Evolutionary conservation across 352 stramenopile genomes (phyloP).

Genomic region (Phytophthora sojae): DNA sequence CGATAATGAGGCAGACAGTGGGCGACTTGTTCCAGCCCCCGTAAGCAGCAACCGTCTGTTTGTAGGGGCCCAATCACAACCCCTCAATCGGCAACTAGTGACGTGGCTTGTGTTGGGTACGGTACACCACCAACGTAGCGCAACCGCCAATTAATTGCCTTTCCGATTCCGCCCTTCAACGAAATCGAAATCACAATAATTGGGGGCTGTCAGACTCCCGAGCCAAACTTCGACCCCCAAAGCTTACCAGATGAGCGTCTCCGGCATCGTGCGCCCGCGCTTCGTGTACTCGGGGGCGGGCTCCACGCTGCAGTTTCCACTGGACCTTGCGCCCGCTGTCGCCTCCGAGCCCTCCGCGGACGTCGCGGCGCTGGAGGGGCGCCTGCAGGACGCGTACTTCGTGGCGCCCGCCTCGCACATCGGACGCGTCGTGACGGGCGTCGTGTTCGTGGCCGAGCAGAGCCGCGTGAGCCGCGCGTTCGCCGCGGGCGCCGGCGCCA

Average conservation of each 20-base stretch:
- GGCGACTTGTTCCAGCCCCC: constrained; percentile 19
- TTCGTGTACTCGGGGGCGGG: constrained; percentile 62
- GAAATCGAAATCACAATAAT: not conserved
- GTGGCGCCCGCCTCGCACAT: constrained; percentile 79
- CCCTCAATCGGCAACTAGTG: constrained; percentile 53
- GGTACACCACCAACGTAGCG: not conserved
- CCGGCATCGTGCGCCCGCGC: constrained; percentile 45
- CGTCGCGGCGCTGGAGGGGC: constrained; percentile 2
- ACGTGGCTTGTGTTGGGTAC: constrained; percentile 38
- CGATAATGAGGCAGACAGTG: constrained; percentile 27
- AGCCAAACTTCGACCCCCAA: constrained; percentile 7
- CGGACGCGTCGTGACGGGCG: constrained; percentile 83
- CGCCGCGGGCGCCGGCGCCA: constrained; percentile 10
- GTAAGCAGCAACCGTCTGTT: constrained; percentile 39
- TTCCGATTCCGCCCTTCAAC: not conserved
- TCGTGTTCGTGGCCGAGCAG: constrained; percentile 74
- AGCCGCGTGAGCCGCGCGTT: constrained; percentile 44
- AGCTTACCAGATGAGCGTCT: constrained; percentile 34
- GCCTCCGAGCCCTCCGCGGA: constrained; percentile 9
- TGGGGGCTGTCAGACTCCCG: constrained; percentile 9
- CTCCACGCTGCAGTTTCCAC: constrained; percentile 52
- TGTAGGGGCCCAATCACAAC: not conserved
- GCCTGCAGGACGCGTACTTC: constrained; percentile 67
- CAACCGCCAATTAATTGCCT: not conserved
- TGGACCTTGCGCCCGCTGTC: constrained; percentile 25